Evolutionary conservation across 768 basidiomycete genomes (phyloP).

Genomic region (Coprinopsis sp.): DNA sequence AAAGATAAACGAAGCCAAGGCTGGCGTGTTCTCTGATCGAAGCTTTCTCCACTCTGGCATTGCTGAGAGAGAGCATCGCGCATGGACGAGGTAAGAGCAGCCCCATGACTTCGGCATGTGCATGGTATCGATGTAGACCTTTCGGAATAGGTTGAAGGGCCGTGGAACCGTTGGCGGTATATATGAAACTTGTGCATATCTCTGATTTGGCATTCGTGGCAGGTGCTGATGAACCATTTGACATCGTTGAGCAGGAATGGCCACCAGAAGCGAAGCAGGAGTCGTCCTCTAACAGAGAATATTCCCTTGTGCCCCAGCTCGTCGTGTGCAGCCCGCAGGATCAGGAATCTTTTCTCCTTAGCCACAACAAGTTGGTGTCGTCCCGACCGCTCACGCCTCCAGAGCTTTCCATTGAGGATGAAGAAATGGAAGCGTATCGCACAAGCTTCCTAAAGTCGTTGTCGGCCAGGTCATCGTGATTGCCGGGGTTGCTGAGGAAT

Average conservation of each 20-base stretch:
- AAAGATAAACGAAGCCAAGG: conserved; percentile 22
- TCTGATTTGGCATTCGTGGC: conserved; percentile 28
- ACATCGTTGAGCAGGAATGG: conserved; percentile 26
- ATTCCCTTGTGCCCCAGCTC: conserved; percentile 26
- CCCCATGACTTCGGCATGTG: conserved; percentile 17
- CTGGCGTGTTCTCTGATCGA: conserved; percentile 16
- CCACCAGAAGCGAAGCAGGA: conserved; percentile 23
- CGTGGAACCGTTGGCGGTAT: conserved; percentile 24
- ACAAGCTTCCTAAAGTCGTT: conserved; percentile 3
- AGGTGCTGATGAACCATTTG: conserved; percentile 26
- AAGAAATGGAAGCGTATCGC: conserved; percentile 14
- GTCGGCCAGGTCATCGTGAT: not conserved
- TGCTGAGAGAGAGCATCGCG: conserved; percentile 16
- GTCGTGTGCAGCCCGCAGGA: conserved; percentile 21
- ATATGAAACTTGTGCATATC: conserved; percentile 16
- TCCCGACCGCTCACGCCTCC: conserved; percentile 16
- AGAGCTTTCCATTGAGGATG: conserved; percentile 10
- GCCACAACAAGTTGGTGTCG: conserved; percentile 15
- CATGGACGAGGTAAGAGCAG: conserved; percentile 22
- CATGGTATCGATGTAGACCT: conserved; percentile 27
- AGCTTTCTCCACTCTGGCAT: conserved; percentile 21
- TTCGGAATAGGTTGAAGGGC: conserved; percentile 23
- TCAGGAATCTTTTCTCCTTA: conserved; percentile 8
- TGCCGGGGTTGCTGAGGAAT: conserved; percentile 9
- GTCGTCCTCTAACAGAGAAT: conserved; percentile 14